Evolutionary conservation across 1,139 yeast species (phyloP), one percentile per base, ranked within the genome.

Genomic region (Saccharomyces hybrid): DNA sequence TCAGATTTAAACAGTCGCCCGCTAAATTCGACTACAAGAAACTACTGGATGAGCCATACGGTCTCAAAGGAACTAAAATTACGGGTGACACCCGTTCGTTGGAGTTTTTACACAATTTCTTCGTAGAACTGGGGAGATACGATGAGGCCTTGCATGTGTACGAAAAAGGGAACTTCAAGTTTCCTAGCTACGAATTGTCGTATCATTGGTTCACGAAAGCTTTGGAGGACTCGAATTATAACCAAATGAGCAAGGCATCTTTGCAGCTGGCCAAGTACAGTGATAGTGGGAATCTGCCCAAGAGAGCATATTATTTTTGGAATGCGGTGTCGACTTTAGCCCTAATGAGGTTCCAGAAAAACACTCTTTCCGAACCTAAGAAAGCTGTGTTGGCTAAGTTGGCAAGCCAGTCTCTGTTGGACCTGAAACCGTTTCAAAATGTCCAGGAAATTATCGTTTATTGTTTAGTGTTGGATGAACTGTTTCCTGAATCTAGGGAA

Each of bases 391-490:
- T n/a, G n/a, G n/a, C n/a, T n/a, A n/a, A n/a, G n/a, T n/a, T n/a
- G n/a, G n/a, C n/a, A n/a, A n/a, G n/a, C n/a, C n/a, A n/a, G n/a
- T n/a, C n/a, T n/a, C n/a, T n/a, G 51, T 48, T 52, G 23, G 52
- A 53, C n/a, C 51, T 59, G 16, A 64, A 61, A 51, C 70, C 70
- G 14, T 64, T 63, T 46, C 52, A 56, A 26, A 54, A 62, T 9
- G 64, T 63, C 9, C 70, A 70, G 52, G 73, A 70, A 48, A 52
- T 60, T 3, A 62, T 67, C 28, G 62, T 67, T 9, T 69, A 62
- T 49, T 67, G 71, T 52, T 53, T 56, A n/a, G 61, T 67, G 1
- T 65, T 70, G 50, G 60, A 63, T 41, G 63, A 60, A 32, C 52
- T 67, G 46, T 67, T 63, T 42, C 55, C 56, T 4, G 56, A 56